A percentile compares a stretch with the other conserved stretches of the same genome.
These are phyloP conservation scores for Wickerhamiella cacticola DNA, from an alignment of 805 yeast genomes.

Conservation along the genomic window DNA sequence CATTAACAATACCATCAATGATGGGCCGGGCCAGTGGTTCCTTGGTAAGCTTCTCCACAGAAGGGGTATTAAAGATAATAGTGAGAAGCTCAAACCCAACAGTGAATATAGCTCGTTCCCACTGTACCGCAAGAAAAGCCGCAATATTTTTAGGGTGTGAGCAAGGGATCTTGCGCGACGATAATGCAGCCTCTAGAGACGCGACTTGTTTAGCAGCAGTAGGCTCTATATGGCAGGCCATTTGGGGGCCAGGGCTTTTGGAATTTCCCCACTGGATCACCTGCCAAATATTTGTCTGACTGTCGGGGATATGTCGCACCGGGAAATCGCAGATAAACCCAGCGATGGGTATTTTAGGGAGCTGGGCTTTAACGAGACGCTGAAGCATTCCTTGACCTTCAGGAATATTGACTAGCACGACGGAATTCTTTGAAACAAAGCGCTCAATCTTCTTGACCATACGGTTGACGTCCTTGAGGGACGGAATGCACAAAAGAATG, in stretches of 20 bases:
- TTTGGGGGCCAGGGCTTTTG: conserved; percentile 8
- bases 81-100: conserved; percentile 60
- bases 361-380: conserved; percentile 19
- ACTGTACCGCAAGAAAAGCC: conserved; percentile 46
- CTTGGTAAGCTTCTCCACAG: conserved; percentile 43
- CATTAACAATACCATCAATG: conserved; percentile 65
- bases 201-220: conserved; percentile 7
- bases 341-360: conserved; percentile 17
- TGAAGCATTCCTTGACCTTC: conserved; percentile 23
- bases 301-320: conserved; percentile 13
- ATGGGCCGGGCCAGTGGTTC: conserved; percentile 80
- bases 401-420: conserved; percentile 21
- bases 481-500: conserved; percentile 21
- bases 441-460: conserved; percentile 22
- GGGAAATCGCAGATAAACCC: conserved; percentile 23
- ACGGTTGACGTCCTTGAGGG: conserved; percentile 22
- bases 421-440: conserved; percentile 18
- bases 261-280: conserved; percentile 12
- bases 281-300: conserved; percentile 12
- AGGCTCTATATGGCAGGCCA: conserved; percentile 20
- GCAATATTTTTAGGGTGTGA: conserved; percentile 34
- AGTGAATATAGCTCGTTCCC: conserved; percentile 73
- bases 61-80: conserved; percentile 58
- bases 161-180: conserved; percentile 15
- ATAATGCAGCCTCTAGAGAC: conserved; percentile 17